phyloP scores from a whole-genome alignment of 2,329 filamentous ascomycete genomes.

The Paraphaeosphaeria minitans region DNA sequence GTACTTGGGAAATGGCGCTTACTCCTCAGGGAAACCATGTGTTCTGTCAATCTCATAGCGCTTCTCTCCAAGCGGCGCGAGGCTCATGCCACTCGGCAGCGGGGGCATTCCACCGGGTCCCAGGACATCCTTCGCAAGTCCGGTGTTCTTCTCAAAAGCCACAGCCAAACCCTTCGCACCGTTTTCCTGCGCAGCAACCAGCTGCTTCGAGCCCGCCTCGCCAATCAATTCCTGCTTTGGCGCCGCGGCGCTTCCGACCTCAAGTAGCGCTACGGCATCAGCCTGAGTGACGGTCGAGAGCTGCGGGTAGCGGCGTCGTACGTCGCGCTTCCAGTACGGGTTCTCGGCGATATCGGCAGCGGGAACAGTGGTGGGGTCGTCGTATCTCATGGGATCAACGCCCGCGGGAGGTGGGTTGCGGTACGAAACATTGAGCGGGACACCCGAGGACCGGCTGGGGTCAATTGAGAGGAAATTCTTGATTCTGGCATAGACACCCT shows the following conservation, averaged over 20 bases:
- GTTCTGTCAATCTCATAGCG: conserved; percentile 72
- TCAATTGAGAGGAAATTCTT: conserved; percentile 81
- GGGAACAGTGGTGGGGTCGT: conserved; percentile 83
- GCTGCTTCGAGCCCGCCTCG: conserved; percentile 71
- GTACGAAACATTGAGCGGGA: conserved; percentile 91
- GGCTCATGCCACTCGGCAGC: conserved; percentile 72
- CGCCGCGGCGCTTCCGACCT: conserved; percentile 77
- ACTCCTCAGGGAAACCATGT: conserved; percentile 65
- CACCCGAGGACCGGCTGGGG: conserved; percentile 84
- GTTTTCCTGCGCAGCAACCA: conserved; percentile 77
- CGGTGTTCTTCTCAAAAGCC: conserved; percentile 71
- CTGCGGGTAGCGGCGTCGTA: conserved; percentile 79
- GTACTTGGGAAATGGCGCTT: conserved; percentile 25
- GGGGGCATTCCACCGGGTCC: conserved; percentile 83
- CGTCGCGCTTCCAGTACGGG: conserved; percentile 95
- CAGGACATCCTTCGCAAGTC: conserved; percentile 63
- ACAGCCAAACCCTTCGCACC: conserved; percentile 73
- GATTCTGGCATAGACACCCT: conserved; percentile 84
- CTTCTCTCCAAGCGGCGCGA: conserved; percentile 64
- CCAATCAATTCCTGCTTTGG: conserved; percentile 83
- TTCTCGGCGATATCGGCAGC: conserved; percentile 89
- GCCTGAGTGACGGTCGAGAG: conserved; percentile 81
- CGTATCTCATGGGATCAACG: conserved; percentile 72
- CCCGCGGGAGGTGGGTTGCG: conserved; percentile 82
- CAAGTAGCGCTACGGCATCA: conserved; percentile 83